Conservation (phyloP, 176 grass and related monocot species). For the Alopecurus myosuroides region DNA sequence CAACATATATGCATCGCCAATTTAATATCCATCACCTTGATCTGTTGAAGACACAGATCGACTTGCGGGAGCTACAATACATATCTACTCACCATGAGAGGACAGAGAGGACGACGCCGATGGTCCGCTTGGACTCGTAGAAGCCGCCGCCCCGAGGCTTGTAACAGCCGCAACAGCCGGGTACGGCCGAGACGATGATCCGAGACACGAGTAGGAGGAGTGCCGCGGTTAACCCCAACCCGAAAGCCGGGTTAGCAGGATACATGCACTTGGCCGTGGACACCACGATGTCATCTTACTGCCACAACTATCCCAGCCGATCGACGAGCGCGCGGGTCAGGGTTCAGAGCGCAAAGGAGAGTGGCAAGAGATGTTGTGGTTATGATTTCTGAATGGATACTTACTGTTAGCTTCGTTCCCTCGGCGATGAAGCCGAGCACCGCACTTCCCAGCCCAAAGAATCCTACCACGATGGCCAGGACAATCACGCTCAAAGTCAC, state of each 20-base stretch:
- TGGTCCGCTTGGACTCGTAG: neutral
- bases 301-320: neutral
- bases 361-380: neutral
- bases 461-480: neutral
- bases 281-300: neutral
- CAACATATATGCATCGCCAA: neutral
- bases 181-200: neutral
- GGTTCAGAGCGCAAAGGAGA: neutral
- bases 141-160: neutral
- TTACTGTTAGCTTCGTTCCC: constrained; percentile 17
- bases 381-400: neutral
- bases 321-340: neutral
- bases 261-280: neutral
- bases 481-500: neutral
- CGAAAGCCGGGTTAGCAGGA: neutral
- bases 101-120: neutral
- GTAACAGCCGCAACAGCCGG: constrained; percentile 37
- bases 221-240: neutral
- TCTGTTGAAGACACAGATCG: too few species aligned
- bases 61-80: neutral
- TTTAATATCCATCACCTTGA: too few species aligned
- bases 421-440: constrained; percentile 35
- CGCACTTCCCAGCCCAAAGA: constrained; percentile 6
- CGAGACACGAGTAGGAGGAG: constrained; percentile 23
- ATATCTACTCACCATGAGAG: neutral